Conservation (phyloP, 192 early-diverging fungal genomes). For the Backusella psychrophila region DNA sequence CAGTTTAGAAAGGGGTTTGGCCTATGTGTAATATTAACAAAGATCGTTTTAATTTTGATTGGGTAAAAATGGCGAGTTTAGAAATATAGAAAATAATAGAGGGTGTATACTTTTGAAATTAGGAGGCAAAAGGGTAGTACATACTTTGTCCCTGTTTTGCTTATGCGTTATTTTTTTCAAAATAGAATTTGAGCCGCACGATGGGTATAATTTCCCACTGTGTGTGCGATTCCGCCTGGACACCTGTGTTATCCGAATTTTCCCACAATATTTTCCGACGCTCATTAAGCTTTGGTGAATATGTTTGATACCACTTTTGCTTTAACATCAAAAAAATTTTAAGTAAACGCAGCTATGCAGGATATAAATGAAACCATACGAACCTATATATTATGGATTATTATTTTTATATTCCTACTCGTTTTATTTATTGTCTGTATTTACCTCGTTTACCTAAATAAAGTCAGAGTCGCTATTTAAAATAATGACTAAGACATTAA, state of each 20-base stretch:
- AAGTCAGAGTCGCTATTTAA: neutral
- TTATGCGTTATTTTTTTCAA: neutral
- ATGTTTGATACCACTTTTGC: neutral
- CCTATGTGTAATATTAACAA: neutral
- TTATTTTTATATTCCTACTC: neutral
- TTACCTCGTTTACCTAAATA: neutral
- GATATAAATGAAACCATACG: neutral
- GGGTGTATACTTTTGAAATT: neutral
- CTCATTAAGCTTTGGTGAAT: neutral
- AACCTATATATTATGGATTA: neutral
- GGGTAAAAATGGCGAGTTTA: neutral
- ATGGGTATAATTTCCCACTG: constrained; percentile 6
- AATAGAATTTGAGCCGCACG: neutral
- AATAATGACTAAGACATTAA: constrained; percentile 2
- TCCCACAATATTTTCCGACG: constrained; percentile 5
- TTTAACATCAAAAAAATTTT: neutral
- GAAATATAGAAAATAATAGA: neutral
- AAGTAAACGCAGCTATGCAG: neutral
- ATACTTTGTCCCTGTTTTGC: neutral
- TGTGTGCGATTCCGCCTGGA: neutral
- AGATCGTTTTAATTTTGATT: neutral
- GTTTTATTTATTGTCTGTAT: neutral
- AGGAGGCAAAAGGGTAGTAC: neutral
- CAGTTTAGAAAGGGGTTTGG: neutral
- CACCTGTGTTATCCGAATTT: constrained; percentile 2